phyloP scores from a whole-genome alignment of 345 rosid species.

The Streptanthus diversifolius region DNA sequence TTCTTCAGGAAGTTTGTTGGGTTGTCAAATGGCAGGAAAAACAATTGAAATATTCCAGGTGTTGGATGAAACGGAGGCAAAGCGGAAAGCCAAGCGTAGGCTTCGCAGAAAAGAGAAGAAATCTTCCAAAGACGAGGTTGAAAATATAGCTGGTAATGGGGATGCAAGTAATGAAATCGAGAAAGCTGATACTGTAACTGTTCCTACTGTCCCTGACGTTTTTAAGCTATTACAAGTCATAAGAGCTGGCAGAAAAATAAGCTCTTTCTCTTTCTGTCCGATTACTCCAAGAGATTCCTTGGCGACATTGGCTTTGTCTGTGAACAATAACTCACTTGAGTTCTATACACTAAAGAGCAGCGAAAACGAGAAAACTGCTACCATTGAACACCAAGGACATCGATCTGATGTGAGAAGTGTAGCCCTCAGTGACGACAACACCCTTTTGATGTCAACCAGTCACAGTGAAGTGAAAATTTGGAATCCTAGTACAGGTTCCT shows the following conservation, averaged over 20 bases:
- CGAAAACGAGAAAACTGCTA: slow-evolving; percentile 44
- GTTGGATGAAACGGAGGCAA: slow-evolving; percentile 76
- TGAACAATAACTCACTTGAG: slow-evolving; percentile 83
- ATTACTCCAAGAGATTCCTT: slow-evolving; percentile 49
- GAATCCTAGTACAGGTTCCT: slow-evolving; percentile 96
- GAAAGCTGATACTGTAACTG: slow-evolving; percentile 36
- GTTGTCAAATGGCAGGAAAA: slow-evolving; percentile 92
- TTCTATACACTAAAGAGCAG: slow-evolving; percentile 64
- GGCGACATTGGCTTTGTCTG: slow-evolving; percentile 77
- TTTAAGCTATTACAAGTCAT: slow-evolving; percentile 76
- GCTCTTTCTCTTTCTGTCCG: slow-evolving; percentile 81
- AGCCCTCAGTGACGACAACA: slow-evolving; percentile 82
- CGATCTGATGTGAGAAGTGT: slow-evolving; percentile 93
- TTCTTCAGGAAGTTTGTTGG: slow-evolving; percentile 69
- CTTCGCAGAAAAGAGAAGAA: slow-evolving; percentile 88
- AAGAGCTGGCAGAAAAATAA: slow-evolving; percentile 75
- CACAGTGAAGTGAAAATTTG: slow-evolving; percentile 87
- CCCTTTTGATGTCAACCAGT: slow-evolving; percentile 91
- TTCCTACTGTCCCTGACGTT: slow-evolving; percentile 59
- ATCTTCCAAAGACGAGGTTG: slow-evolving; percentile 44
- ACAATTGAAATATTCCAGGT: slow-evolving; percentile 67
- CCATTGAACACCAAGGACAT: slow-evolving; percentile 91
- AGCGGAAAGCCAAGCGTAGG: slow-evolving; percentile 83
- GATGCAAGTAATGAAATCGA: slow-evolving; percentile 37
- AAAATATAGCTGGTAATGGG: slow-evolving; percentile 37